Conservation (phyloP, 371 early-diverging fungal species). For the Coemansia sp. region DNA sequence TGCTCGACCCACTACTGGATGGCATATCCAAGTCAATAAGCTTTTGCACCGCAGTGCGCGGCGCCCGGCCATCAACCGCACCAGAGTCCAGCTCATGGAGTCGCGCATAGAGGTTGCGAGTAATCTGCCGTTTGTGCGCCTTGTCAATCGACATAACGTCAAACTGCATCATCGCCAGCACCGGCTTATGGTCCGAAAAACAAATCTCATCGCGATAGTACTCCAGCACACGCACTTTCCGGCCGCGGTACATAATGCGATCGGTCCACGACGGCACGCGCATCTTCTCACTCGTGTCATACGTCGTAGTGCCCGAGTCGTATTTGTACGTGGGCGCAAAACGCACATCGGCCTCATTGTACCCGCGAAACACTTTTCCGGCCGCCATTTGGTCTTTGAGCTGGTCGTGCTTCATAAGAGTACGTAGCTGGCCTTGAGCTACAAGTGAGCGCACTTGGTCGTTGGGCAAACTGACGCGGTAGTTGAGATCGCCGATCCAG, state of each 20-base stretch:
- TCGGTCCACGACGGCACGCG: constrained; percentile 92
- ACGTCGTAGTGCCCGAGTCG: constrained; percentile 58
- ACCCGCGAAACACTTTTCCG: constrained; percentile 65
- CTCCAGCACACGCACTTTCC: constrained; percentile 16
- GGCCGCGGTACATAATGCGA: constrained; percentile 67
- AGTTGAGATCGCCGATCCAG: constrained; percentile 97
- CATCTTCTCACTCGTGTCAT: constrained; percentile 78
- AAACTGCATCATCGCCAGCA: constrained; percentile 39
- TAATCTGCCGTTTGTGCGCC: constrained; percentile 31
- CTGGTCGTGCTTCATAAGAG: constrained; percentile 58
- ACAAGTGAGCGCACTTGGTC: constrained; percentile 62
- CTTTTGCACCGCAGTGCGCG: constrained; percentile 8
- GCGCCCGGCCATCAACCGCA: not conserved
- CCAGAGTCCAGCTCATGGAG: constrained; percentile 5
- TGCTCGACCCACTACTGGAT: not conserved
- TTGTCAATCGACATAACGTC: constrained; percentile 43
- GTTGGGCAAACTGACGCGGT: constrained; percentile 72
- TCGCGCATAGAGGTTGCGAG: constrained; percentile 21
- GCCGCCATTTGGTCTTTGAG: constrained; percentile 64
- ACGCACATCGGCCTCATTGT: constrained; percentile 72
- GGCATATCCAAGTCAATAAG: constrained; percentile 27
- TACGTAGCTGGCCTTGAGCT: constrained; percentile 50
- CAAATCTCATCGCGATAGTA: constrained; percentile 48
- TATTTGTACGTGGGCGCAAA: constrained; percentile 91
- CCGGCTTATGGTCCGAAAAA: constrained; percentile 52